Conservation (phyloP, 495 filamentous ascomycete genomes). For the Podospora australis region DNA sequence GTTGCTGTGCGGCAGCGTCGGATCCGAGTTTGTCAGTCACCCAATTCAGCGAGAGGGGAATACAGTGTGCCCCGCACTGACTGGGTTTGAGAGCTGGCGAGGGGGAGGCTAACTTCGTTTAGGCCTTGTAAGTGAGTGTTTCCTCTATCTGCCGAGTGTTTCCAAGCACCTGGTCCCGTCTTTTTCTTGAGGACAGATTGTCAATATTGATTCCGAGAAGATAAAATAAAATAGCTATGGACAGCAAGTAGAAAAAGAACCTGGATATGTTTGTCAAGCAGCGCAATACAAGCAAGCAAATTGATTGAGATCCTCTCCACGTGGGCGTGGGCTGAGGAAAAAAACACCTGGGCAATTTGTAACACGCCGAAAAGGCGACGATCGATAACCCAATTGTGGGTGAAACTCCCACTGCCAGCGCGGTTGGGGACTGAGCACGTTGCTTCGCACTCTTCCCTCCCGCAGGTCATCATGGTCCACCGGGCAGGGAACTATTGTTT, state of each 20-base stretch:
- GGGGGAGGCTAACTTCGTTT: slow-evolving; percentile 1
- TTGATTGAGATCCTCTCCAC: slow-evolving; percentile 2
- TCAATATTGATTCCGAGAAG: too few relatives aligned
- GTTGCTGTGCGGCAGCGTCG: slow-evolving; percentile 11
- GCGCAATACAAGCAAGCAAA: neutral
- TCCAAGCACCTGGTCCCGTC: neutral
- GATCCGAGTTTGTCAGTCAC: slow-evolving; percentile 16
- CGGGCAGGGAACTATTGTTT: neutral
- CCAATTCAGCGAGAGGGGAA: neutral
- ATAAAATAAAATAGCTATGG: too few relatives aligned
- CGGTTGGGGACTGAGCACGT: slow-evolving; percentile 1
- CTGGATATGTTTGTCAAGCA: neutral
- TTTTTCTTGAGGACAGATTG: neutral
- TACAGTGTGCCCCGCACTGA: neutral
- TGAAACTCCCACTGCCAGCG: neutral
- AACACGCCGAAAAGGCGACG: neutral
- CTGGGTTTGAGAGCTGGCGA: too few relatives aligned
- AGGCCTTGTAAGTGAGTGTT: neutral
- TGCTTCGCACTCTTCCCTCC: neutral
- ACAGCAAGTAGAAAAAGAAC: neutral
- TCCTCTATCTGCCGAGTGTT: neutral
- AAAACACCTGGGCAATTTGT: too few relatives aligned
- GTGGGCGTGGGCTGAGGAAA: slow-evolving; percentile 2
- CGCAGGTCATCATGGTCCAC: neutral
- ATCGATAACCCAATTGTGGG: neutral